A percentile compares a stretch with the other conserved stretches of the same genome.
These are phyloP conservation scores for Ascochyta rabiei DNA, from an alignment of 2,329 filamentous ascomycete genomes.

Conservation along the genomic window DNA sequence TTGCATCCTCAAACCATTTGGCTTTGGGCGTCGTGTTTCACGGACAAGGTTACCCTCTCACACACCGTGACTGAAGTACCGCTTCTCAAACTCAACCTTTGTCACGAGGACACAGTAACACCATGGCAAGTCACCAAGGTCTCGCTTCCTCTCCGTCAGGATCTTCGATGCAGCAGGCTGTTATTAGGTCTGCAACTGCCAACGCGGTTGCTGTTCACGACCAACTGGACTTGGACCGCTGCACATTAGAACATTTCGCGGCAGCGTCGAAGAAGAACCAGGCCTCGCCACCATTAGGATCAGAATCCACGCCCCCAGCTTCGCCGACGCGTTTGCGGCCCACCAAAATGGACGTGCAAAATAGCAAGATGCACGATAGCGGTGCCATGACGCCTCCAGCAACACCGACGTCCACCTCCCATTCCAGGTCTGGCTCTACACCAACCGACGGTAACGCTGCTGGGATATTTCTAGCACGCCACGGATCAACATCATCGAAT, in stretches of 20 bases:
- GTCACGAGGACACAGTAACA: constrained; percentile 13
- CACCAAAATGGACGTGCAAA: constrained; percentile 23
- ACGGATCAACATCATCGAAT: constrained; percentile 28
- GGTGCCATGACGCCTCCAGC: constrained; percentile 36
- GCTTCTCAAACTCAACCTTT: constrained; percentile 14
- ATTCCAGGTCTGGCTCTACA: constrained; percentile 27
- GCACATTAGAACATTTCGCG: background rate
- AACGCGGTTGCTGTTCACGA: background rate
- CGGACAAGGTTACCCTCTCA: constrained; percentile 16
- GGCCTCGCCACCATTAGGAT: constrained; percentile 10
- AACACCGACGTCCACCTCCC: constrained; percentile 33
- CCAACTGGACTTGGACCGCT: constrained; percentile 4
- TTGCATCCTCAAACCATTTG: constrained; percentile 17
- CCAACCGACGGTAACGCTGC: constrained; percentile 27
- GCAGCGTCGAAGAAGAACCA: background rate
- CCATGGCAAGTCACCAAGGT: constrained; percentile 21
- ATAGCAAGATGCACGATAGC: constrained; percentile 23
- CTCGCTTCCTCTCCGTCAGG: constrained; percentile 12
- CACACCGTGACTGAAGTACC: constrained; percentile 15
- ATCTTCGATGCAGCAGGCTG: background rate
- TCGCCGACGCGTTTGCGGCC: constrained; percentile 30
- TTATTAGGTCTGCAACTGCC: background rate
- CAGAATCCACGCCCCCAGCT: constrained; percentile 35
- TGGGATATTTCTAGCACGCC: constrained; percentile 26
- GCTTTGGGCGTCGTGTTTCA: constrained; percentile 25